A percentile compares a stretch with the other conserved stretches of the same genome.
These are phyloP conservation scores for Saururus chinensis DNA, from an alignment of 164 flowering plant genomes.

Conservation along the genomic window DNA sequence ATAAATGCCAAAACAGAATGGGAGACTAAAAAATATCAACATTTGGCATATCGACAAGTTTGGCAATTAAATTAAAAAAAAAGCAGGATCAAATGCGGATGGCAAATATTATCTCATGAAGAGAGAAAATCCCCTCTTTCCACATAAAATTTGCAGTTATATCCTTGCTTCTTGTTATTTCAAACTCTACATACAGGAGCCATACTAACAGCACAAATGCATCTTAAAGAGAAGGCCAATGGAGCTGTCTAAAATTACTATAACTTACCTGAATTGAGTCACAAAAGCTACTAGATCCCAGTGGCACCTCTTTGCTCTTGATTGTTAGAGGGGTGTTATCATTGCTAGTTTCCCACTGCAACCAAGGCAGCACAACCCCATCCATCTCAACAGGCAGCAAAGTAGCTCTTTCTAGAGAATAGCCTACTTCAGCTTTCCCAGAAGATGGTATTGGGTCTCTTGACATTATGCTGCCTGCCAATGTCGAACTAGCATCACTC, in stretches of 20 bases:
- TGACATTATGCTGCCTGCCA: constrained; percentile 39
- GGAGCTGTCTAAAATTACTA: not conserved
- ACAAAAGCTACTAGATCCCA: constrained; percentile 16
- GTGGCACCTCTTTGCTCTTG: constrained; percentile 23
- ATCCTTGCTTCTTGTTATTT: no score
- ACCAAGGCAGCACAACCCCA: constrained; percentile 86
- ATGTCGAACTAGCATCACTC: constrained; percentile 76
- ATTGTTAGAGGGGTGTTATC: constrained; percentile 35
- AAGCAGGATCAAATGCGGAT: no score
- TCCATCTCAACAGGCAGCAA: constrained; percentile 60
- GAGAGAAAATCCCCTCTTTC: no score
- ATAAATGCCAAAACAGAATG: no score
- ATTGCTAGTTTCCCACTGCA: constrained; percentile 81
- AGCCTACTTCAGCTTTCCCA: constrained; percentile 19
- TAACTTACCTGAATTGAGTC: constrained; percentile 40
- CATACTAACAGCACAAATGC: no score
- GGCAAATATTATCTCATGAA: no score
- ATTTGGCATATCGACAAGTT: no score
- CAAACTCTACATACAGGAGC: no score
- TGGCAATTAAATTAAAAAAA: no score
- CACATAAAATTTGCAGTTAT: no score
- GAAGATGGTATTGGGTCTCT: constrained; percentile 11
- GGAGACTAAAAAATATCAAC: no score
- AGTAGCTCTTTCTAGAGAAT: constrained; percentile 19
- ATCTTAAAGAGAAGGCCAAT: no score